Conservation (phyloP, 2,329 filamentous ascomycete genomes). For the Septoria petroselini region DNA sequence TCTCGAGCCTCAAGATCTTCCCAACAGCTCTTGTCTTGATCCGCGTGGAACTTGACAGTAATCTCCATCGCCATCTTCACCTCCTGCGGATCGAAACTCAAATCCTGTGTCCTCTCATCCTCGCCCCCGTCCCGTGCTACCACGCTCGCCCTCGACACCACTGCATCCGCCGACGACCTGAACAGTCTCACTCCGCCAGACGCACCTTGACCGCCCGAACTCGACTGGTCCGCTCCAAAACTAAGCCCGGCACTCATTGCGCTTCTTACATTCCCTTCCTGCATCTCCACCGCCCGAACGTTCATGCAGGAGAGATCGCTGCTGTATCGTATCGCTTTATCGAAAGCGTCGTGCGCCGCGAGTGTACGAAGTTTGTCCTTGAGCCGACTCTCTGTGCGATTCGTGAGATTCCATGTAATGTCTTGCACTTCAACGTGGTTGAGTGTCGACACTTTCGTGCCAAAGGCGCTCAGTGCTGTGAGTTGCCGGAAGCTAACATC, state of each 20-base stretch:
- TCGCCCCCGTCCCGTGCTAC: neutral
- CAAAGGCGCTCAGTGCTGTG: slow-evolving; percentile 24
- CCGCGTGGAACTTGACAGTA: slow-evolving; percentile 26
- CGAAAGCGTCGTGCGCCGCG: slow-evolving; percentile 25
- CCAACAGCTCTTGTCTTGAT: no score
- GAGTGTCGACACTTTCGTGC: slow-evolving; percentile 21
- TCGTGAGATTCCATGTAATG: slow-evolving; percentile 22
- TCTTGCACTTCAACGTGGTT: slow-evolving; percentile 22
- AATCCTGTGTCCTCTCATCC: slow-evolving; percentile 12
- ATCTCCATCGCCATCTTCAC: slow-evolving; percentile 27
- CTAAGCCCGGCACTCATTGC: slow-evolving; percentile 2
- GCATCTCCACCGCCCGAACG: slow-evolving; percentile 20
- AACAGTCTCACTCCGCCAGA: neutral
- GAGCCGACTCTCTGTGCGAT: slow-evolving; percentile 24
- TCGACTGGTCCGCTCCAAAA: neutral
- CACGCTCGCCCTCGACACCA: neutral
- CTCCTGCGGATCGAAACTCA: slow-evolving; percentile 28
- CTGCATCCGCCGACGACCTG: neutral
- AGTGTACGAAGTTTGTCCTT: slow-evolving; percentile 23
- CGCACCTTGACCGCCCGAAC: neutral
- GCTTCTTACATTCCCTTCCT: slow-evolving; percentile 16
- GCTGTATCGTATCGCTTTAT: slow-evolving; percentile 28
- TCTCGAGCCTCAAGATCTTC: no score
- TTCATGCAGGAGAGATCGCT: slow-evolving; percentile 24
- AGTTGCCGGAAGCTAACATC: slow-evolving; percentile 31